These are phyloP conservation scores for Talaromyces sp. DNA, from an alignment of 2,329 filamentous ascomycete species.

Conservation along the genomic window DNA sequence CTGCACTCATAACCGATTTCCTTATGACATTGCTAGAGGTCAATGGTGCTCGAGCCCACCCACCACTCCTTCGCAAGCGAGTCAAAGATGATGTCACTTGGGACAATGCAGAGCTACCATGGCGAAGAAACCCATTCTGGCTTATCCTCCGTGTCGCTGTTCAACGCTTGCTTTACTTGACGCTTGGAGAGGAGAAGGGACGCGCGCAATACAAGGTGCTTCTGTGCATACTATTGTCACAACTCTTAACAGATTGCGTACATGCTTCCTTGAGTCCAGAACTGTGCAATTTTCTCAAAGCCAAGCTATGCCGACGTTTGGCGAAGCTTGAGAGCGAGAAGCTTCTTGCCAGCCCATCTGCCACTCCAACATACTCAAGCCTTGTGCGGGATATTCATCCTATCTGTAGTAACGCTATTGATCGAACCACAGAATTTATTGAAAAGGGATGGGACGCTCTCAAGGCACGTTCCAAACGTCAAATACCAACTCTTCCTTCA, in stretches of 20 bases:
- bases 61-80: constrained; percentile 51
- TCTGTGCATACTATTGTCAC: constrained; percentile 48
- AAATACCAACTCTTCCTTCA: neutral
- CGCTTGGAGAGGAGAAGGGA: constrained; percentile 42
- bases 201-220: constrained; percentile 56
- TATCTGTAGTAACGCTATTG: neutral
- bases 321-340: constrained; percentile 53
- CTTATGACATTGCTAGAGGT: constrained; percentile 59
- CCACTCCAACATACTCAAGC: neutral
- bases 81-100: constrained; percentile 62
- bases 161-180: constrained; percentile 49
- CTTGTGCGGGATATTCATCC: neutral
- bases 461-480: constrained; percentile 34
- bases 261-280: constrained; percentile 32
- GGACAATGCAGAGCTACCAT: constrained; percentile 49
- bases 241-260: constrained; percentile 44
- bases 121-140: constrained; percentile 62
- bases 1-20: constrained; percentile 56
- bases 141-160: constrained; percentile 58
- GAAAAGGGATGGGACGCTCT: constrained; percentile 37
- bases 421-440: constrained; percentile 21
- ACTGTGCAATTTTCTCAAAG: constrained; percentile 39
- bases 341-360: constrained; percentile 17
- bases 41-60: constrained; percentile 42
- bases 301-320: constrained; percentile 57